A percentile compares a stretch with the other conserved stretches of the same genome.
Conservation (phyloP, 2,329 filamentous ascomycete genomes). For the Capronia coronata region DNA sequence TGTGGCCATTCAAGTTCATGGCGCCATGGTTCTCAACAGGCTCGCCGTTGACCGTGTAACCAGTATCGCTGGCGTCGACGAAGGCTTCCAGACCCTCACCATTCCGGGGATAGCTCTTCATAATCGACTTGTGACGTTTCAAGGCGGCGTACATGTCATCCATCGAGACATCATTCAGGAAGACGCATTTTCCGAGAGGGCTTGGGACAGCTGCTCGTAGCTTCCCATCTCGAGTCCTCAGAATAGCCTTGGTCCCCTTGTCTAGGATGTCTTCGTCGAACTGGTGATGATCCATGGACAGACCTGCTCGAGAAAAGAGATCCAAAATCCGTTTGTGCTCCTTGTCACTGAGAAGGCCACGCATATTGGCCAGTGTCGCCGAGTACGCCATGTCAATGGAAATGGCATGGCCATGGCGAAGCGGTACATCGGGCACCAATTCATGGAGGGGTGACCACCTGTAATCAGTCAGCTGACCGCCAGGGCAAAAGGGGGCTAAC, state of each 20-base stretch:
- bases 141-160: conserved; percentile 59
- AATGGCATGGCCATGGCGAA: conserved; percentile 67
- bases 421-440: conserved; percentile 59
- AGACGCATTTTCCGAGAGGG: conserved; percentile 60
- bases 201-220: conserved; percentile 62
- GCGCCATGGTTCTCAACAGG: conserved; percentile 14
- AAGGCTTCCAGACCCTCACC: conserved; percentile 63
- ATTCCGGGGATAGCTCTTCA: conserved; percentile 56
- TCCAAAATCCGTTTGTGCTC: conserved; percentile 59
- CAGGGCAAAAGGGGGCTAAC: conserved; percentile 25
- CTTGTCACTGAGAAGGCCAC: conserved; percentile 53
- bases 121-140: conserved; percentile 56
- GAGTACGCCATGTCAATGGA: conserved; percentile 72
- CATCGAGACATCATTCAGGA: conserved; percentile 60
- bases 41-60: conserved; percentile 45
- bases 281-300: conserved; percentile 64
- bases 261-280: conserved; percentile 62
- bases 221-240: conserved; percentile 64
- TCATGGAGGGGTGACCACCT: conserved; percentile 68
- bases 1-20: conserved; percentile 12
- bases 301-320: conserved; percentile 62
- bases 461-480: conserved; percentile 9
- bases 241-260: conserved; percentile 60
- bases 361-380: conserved; percentile 58
- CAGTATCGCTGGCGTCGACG: conserved; percentile 63